Conservation (phyloP, 805 yeast genomes). For the Yamadazyma olivae region DNA sequence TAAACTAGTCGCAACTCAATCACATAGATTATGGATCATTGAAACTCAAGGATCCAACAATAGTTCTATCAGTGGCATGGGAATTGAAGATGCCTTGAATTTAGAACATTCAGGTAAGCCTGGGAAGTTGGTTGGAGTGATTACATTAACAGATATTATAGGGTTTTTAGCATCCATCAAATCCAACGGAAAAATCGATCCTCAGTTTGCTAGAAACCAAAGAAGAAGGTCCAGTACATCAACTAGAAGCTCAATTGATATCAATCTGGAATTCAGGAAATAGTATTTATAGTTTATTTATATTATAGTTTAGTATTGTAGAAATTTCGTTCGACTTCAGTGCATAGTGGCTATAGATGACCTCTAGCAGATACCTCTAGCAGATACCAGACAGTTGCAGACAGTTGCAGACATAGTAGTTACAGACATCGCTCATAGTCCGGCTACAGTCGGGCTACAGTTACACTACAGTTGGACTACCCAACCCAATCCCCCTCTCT, state of each 20-base stretch:
- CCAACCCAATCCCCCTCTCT: no score
- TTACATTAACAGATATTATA: conserved; percentile 86
- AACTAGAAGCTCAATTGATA: conserved; percentile 16
- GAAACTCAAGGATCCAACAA: conserved; percentile 26
- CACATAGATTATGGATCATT: conserved; percentile 87
- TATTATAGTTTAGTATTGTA: no score
- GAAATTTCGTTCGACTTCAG: no score
- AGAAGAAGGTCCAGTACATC: conserved; percentile 62
- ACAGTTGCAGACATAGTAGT: no score
- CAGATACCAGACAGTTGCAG: no score
- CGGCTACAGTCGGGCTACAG: no score
- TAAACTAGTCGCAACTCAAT: conserved; percentile 89
- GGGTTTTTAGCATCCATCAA: conserved; percentile 73
- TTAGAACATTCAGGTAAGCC: conserved; percentile 44
- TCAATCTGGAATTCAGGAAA: conserved; percentile 9
- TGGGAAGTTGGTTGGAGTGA: conserved; percentile 86
- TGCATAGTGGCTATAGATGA: not conserved
- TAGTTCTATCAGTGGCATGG: conserved; percentile 17
- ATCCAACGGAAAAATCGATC: conserved; percentile 71
- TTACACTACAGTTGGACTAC: no score
- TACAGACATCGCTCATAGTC: no score
- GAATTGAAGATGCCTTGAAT: conserved; percentile 22
- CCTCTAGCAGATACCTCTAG: not conserved
- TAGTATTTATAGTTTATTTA: no score
- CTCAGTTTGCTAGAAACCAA: conserved; percentile 82